These are phyloP conservation scores for Paraconiothyrium sp. DNA, from an alignment of 2,329 filamentous ascomycete species.

Conservation along the genomic window DNA sequence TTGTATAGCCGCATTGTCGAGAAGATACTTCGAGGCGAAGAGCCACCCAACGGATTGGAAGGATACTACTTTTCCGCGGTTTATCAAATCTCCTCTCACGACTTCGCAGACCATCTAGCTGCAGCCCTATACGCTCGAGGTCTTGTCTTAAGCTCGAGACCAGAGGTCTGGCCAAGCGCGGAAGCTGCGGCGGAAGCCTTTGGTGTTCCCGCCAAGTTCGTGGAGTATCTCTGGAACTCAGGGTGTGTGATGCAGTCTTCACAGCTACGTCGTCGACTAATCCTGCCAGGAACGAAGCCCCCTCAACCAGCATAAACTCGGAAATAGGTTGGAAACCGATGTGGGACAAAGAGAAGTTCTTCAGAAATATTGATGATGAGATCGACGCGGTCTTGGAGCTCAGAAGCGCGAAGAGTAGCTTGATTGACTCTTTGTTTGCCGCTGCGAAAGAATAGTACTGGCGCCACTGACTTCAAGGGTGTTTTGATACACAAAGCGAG, in stretches of 20 bases:
- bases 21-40: not conserved
- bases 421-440: conserved; percentile 13
- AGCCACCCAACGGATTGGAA: conserved; percentile 5
- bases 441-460: not conserved
- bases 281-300: not conserved
- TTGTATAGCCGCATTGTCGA: conserved; percentile 5
- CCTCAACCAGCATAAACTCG: not conserved
- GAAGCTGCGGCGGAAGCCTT: conserved; percentile 14
- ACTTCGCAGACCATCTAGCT: conserved; percentile 6
- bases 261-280: not conserved
- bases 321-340: conserved; percentile 15
- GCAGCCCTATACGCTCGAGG: conserved; percentile 6
- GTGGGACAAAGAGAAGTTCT: conserved; percentile 13
- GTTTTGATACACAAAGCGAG: not conserved
- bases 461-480: not conserved
- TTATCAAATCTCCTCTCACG: conserved; percentile 8
- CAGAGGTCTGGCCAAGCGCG: conserved; percentile 9
- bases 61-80: conserved; percentile 17
- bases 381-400: conserved; percentile 18
- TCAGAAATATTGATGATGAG: conserved; percentile 16
- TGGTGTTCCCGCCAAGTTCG: conserved; percentile 14
- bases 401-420: conserved; percentile 20
- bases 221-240: conserved; percentile 18
- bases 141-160: conserved; percentile 4
- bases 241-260: not conserved